Evolutionary conservation across 768 basidiomycete species (phyloP).

Genomic region (Pleurotus ostreatus): DNA sequence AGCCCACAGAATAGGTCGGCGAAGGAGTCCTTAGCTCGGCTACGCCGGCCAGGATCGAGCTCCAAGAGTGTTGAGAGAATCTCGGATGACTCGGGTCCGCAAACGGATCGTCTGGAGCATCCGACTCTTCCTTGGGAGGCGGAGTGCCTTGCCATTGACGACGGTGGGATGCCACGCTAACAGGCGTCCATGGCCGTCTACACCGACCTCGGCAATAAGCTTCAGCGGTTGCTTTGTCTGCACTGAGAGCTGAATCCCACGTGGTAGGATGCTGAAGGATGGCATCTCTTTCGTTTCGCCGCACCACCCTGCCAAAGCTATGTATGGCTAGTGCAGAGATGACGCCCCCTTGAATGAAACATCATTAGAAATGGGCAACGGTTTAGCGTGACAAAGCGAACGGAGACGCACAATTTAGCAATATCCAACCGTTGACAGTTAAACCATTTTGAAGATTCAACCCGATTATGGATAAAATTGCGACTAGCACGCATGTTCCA

Average conservation of each 20-base stretch:
- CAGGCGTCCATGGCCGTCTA: slow-evolving; percentile 5
- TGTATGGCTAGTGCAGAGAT: slow-evolving; percentile 55
- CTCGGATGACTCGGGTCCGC: neutral
- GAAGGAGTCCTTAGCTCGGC: slow-evolving; percentile 3
- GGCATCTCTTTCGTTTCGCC: slow-evolving; percentile 56
- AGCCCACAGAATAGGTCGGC: neutral
- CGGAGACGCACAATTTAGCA: slow-evolving; percentile 44
- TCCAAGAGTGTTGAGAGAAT: neutral
- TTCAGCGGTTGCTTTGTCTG: slow-evolving; percentile 18
- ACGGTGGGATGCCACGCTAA: slow-evolving; percentile 4
- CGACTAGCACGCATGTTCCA: slow-evolving; percentile 41
- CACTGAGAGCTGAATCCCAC: slow-evolving; percentile 32
- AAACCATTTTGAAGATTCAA: slow-evolving; percentile 42
- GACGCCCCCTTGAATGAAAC: slow-evolving; percentile 39
- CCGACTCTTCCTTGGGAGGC: neutral
- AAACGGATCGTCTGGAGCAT: slow-evolving; percentile 4
- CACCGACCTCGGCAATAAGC: slow-evolving; percentile 1
- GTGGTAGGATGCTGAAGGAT: slow-evolving; percentile 44
- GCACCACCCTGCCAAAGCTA: slow-evolving; percentile 55
- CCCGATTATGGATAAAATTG: slow-evolving; percentile 46
- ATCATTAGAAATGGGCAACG: slow-evolving; percentile 5
- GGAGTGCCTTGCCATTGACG: neutral
- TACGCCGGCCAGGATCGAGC: neutral
- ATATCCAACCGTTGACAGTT: slow-evolving; percentile 48
- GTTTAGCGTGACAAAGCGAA: neutral